phyloP scores from a whole-genome alignment of 306 rosid genomes.

The Trichosanthes truncata region DNA sequence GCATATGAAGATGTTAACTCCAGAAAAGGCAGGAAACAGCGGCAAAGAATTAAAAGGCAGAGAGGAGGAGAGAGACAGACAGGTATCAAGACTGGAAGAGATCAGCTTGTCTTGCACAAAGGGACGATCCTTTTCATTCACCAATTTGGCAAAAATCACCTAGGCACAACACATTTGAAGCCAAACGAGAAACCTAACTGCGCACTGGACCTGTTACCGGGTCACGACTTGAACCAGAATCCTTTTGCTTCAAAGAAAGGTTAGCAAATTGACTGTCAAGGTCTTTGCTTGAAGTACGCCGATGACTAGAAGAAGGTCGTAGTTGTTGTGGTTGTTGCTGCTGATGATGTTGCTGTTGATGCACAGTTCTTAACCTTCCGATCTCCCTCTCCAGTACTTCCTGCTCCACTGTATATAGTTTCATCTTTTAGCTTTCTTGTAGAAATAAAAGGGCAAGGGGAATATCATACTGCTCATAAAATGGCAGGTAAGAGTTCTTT shows the following conservation, averaged over 20 bases:
- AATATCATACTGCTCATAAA: neutral
- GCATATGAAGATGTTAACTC: slow-evolving; percentile 8
- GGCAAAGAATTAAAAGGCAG: slow-evolving; percentile 4
- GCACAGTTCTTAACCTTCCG: slow-evolving; percentile 68
- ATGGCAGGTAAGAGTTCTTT: neutral
- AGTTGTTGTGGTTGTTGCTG: slow-evolving; percentile 33
- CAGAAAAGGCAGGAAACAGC: slow-evolving; percentile 2
- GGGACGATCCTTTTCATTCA: neutral
- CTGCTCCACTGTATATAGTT: slow-evolving; percentile 81
- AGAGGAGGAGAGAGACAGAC: neutral
- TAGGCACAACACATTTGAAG: slow-evolving; percentile 31
- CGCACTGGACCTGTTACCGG: slow-evolving; percentile 64
- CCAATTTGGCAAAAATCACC: slow-evolving; percentile 16
- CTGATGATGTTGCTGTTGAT: slow-evolving; percentile 55
- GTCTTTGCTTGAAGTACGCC: slow-evolving; percentile 85
- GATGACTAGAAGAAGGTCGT: slow-evolving; percentile 59
- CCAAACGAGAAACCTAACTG: slow-evolving; percentile 37
- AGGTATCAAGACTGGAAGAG: slow-evolving; percentile 5
- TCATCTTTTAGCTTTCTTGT: slow-evolving; percentile 27
- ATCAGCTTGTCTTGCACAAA: slow-evolving; percentile 5
- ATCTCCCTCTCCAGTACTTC: slow-evolving; percentile 98
- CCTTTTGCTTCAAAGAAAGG: slow-evolving; percentile 85
- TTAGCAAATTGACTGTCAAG: slow-evolving; percentile 81
- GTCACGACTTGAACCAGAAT: slow-evolving; percentile 64
- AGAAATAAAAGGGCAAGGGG: neutral